Evolutionary conservation across 2,329 filamentous ascomycete species (phyloP).

Genomic region (Apiospora marii): DNA sequence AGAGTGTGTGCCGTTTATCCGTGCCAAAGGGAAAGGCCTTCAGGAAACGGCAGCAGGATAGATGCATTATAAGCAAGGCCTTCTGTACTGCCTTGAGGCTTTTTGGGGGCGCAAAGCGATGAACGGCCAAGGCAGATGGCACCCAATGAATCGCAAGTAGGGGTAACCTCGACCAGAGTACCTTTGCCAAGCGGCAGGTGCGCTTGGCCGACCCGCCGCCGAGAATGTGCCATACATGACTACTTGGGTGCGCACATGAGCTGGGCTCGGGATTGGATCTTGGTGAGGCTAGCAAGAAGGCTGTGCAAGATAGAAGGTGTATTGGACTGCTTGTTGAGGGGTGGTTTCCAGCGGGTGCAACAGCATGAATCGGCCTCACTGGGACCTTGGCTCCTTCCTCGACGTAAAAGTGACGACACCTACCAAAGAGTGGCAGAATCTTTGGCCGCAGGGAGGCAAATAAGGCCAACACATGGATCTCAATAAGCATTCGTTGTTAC

Average conservation of each 20-base stretch:
- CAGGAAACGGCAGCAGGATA: not conserved
- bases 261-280: not conserved
- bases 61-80: not conserved
- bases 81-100: slow-evolving; percentile 2
- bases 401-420: no score
- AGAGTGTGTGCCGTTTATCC: slow-evolving; percentile 15
- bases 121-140: not conserved
- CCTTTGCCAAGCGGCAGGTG: not conserved
- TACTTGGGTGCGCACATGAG: not conserved
- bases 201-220: slow-evolving; percentile 19
- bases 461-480: not conserved
- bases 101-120: not conserved
- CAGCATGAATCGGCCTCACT: not conserved
- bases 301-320: slow-evolving; percentile 19
- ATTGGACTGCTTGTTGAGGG: not conserved
- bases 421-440: not conserved
- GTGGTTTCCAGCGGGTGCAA: not conserved
- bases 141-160: not conserved
- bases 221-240: not conserved
- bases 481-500: not conserved
- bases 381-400: not conserved
- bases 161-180: slow-evolving; percentile 1
- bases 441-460: not conserved
- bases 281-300: not conserved
- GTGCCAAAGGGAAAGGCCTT: not conserved